phyloP scores from a whole-genome alignment of 2,329 filamentous ascomycete genomes.

The Monilinia vaccinii-corymbosi region DNA sequence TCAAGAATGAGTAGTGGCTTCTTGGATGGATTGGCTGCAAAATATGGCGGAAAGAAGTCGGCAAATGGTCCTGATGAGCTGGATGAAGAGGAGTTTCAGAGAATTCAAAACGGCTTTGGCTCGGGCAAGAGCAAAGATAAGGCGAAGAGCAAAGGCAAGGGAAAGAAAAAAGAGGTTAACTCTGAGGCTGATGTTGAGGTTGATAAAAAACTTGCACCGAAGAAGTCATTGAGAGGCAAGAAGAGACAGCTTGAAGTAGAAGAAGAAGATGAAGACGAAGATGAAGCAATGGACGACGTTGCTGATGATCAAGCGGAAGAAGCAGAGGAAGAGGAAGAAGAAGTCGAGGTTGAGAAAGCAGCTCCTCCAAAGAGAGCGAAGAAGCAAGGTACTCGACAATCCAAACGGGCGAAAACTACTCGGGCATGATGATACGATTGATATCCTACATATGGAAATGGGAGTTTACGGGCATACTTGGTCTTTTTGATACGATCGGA shows the following conservation, averaged over 20 bases:
- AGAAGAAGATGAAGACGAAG: background rate
- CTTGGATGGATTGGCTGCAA: slow-evolving; percentile 60
- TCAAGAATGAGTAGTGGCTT: slow-evolving; percentile 54
- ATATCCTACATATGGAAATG: background rate
- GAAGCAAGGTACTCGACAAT: background rate
- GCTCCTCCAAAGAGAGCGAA: background rate
- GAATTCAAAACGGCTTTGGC: background rate
- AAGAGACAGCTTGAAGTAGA: background rate
- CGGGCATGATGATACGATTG: background rate
- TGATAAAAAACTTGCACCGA: background rate
- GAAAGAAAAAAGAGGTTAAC: slow-evolving; percentile 26
- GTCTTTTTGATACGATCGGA: background rate
- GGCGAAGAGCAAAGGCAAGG: slow-evolving; percentile 34
- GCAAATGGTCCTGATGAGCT: slow-evolving; percentile 50
- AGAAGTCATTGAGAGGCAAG: background rate
- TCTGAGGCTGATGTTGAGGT: slow-evolving; percentile 4
- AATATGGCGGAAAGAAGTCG: slow-evolving; percentile 55
- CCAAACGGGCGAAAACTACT: background rate
- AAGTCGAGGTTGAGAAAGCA: background rate
- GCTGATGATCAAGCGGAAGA: background rate
- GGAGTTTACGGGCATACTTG: slow-evolving; percentile 1
- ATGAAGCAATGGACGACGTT: background rate
- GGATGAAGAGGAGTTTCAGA: slow-evolving; percentile 51
- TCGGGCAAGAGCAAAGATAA: background rate
- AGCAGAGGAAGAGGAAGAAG: slow-evolving; percentile 1